Evolutionary conservation across 129 eudicot genomes (phyloP).

Genomic region (Erigeron canadensis): DNA sequence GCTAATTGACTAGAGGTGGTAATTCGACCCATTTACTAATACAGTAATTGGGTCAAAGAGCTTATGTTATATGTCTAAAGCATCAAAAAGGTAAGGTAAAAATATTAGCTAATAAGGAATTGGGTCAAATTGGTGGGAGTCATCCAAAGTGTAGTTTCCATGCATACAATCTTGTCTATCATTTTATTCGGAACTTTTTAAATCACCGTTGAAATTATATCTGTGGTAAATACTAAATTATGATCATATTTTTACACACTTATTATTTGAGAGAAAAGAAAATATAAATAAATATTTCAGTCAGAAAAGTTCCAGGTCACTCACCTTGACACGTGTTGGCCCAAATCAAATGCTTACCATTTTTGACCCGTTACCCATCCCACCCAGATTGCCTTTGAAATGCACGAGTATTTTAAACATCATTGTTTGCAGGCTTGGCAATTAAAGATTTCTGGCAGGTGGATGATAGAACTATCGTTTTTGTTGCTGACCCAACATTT

Average conservation of each 20-base stretch:
- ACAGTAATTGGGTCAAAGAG: not conserved
- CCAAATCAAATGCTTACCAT: not conserved
- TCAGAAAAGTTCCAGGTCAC: not conserved
- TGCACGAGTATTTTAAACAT: not conserved
- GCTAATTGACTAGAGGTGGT: not conserved
- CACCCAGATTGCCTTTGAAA: not conserved
- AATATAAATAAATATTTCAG: not conserved
- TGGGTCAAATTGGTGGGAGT: not conserved
- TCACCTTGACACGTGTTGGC: not conserved
- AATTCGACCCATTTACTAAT: not conserved
- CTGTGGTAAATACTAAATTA: too few relatives aligned
- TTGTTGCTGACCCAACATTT: constrained; percentile 98
- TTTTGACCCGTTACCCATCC: not conserved
- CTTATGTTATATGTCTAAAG: not conserved
- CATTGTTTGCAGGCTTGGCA: constrained; percentile 64
- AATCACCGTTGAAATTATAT: not conserved
- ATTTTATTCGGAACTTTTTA: not conserved
- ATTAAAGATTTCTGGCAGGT: constrained; percentile 94
- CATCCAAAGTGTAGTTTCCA: not conserved
- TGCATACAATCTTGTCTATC: not conserved
- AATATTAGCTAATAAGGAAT: not conserved
- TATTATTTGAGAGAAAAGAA: not conserved
- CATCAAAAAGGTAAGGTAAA: not conserved
- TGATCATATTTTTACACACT: not conserved
- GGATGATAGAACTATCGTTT: constrained; percentile 88